Evolutionary conservation across 129 eudicot species (phyloP), one percentile per base, ranked within the genome.

Genomic region (Lonicera japonica): DNA sequence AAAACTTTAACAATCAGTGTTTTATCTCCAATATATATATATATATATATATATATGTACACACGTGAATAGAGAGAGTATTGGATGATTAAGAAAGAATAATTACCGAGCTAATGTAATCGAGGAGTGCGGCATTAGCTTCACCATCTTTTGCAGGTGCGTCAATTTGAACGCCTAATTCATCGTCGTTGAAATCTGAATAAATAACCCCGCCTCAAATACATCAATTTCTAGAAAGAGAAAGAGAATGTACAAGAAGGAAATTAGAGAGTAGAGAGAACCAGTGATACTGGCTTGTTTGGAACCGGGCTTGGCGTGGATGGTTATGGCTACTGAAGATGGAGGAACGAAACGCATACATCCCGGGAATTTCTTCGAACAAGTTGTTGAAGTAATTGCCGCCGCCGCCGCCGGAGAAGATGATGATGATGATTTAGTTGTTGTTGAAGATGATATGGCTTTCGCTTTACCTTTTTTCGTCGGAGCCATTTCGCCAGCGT

Each of bases 301-400:
- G 36, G 98, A 87, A 65, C 90, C 98, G 60, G 98, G 98, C 81
- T 87, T 91, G 60, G 98, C 98, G 74, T 91, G 98, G 77, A 91
- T 70, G 62, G 84, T 84, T 66, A 91, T 78, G 47, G 98, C 84
- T 14, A 91, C 98, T 50, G 95, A 87, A 38, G 90, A 77, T 0
- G 98, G 96, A 23, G 88, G 78, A 11, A 79, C 46, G 38, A 69
- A 71, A 52, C 95, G 90, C 23, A 91, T 61, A 58, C 98, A 91
- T 21, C 79, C 81, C 17, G 98, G 94, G 62, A 68, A 83, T 55
- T 83, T 79, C 61, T 83, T 79, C 61, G 65, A 43, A 38, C n/a
- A n/a, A n/a, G n/a, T n/a, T n/a, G 58, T 45, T 5, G 69, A n/a
- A 14, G 83, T 29, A 2, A n/a, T n/a, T n/a, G n/a, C n/a, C n/a